These are phyloP conservation scores for Panaeolus papilionaceus DNA, from an alignment of 768 basidiomycete species.

Conservation along the genomic window DNA sequence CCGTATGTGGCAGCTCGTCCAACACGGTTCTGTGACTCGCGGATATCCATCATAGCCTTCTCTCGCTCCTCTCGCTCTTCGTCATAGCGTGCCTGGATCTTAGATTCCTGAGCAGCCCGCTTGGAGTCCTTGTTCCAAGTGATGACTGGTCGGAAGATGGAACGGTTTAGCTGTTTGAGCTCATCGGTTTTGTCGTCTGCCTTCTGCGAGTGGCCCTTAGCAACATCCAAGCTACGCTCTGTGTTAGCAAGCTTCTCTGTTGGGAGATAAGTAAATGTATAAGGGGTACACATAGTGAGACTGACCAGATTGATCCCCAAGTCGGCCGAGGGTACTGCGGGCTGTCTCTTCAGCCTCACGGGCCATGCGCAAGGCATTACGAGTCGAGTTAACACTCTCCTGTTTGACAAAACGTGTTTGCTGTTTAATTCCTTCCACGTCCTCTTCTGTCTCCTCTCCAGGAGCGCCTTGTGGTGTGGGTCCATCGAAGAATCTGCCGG, in stretches of 20 bases:
- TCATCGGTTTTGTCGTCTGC: conserved; percentile 96
- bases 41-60: conserved; percentile 83
- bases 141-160: conserved; percentile 93
- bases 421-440: conserved; percentile 94
- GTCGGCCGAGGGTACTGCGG: conserved; percentile 76
- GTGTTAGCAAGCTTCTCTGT: conserved; percentile 90
- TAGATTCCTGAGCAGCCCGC: conserved; percentile 84
- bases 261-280: conserved; percentile 20
- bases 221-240: conserved; percentile 91
- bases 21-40: conserved; percentile 87
- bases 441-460: conserved; percentile 84
- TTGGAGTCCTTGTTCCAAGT: conserved; percentile 94
- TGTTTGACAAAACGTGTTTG: conserved; percentile 90
- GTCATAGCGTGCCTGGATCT: conserved; percentile 84
- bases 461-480: conserved; percentile 56
- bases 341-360: conserved; percentile 98
- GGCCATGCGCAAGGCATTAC: conserved; percentile 93
- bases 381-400: conserved; percentile 85
- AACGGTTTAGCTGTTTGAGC: conserved; percentile 91
- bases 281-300: conserved; percentile 16
- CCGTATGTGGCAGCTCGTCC: conserved; percentile 75
- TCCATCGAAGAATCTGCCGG: conserved; percentile 75
- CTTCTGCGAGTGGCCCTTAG: conserved; percentile 84
- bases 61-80: conserved; percentile 87
- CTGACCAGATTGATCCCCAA: conserved; percentile 94